Conservation (phyloP, 2,329 filamentous ascomycete species). For the Sordariomycetes sp. region DNA sequence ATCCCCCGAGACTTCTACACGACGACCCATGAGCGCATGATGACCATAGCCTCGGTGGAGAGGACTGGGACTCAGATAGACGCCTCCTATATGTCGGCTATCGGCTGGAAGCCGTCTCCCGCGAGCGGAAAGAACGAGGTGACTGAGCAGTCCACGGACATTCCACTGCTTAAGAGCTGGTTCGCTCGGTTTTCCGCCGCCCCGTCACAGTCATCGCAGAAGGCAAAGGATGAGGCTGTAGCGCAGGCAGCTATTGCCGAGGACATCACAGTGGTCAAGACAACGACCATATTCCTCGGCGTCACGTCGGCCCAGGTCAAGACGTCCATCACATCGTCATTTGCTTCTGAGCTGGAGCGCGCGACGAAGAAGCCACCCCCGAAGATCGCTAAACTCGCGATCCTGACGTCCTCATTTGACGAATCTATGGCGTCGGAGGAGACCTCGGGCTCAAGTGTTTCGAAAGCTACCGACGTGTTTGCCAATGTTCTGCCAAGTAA, state of each 20-base stretch:
- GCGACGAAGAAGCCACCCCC: conserved; percentile 97
- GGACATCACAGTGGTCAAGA: conserved; percentile 60
- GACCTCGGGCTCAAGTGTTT: conserved; percentile 29
- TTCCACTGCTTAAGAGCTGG: conserved; percentile 63
- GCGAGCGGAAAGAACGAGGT: conserved; percentile 32
- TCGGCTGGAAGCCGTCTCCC: conserved; percentile 65
- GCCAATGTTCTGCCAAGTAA: conserved; percentile 81
- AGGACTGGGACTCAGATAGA: conserved; percentile 87
- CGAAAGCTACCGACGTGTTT: conserved; percentile 63
- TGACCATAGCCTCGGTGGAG: conserved; percentile 74
- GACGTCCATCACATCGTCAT: conserved; percentile 61
- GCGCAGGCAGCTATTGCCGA: conserved; percentile 54
- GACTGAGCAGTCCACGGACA: conserved; percentile 33
- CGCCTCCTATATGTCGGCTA: conserved; percentile 75
- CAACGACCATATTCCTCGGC: conserved; percentile 76
- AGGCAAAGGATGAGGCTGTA: conserved; percentile 50
- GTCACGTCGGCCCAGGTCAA: conserved; percentile 76
- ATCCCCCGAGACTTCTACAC: conserved; percentile 74
- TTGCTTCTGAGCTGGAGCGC: conserved; percentile 79
- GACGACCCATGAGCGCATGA: conserved; percentile 74
- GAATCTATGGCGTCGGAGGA: conserved; percentile 59
- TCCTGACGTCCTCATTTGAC: conserved; percentile 85
- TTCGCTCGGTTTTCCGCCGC: conserved; percentile 64
- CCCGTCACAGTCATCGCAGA: conserved; percentile 41
- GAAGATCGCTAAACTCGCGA: conserved; percentile 73